Evolutionary conservation across 2,329 filamentous ascomycete species (phyloP).

Genomic region (Exophiala xenobiotica): DNA sequence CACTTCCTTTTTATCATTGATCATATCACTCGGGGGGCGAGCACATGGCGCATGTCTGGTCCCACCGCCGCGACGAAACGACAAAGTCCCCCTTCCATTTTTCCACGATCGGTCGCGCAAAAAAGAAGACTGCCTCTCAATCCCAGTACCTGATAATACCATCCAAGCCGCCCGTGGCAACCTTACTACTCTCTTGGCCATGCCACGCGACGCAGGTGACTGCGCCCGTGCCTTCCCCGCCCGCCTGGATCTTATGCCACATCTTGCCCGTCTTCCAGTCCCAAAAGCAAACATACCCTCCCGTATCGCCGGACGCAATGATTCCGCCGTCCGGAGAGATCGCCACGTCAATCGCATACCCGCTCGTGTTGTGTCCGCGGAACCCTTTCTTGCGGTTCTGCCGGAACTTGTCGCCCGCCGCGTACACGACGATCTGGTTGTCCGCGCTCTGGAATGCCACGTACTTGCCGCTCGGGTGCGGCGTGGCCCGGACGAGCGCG

Average conservation of each 20-base stretch:
- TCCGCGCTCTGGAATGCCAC: conserved; percentile 91
- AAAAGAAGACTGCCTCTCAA: conserved; percentile 47
- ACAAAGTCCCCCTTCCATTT: too few species aligned
- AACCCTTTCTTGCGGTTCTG: conserved; percentile 98
- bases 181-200: conserved; percentile 94
- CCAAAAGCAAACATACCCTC: conserved; percentile 92
- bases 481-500: conserved; percentile 79
- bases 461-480: conserved; percentile 89
- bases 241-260: conserved; percentile 90
- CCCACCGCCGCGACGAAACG: too few species aligned
- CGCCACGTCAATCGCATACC: conserved; percentile 85
- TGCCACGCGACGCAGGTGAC: conserved; percentile 92
- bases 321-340: conserved; percentile 92
- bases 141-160: conserved; percentile 93
- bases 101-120: too few species aligned
- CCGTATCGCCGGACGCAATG: conserved; percentile 80
- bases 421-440: conserved; percentile 96
- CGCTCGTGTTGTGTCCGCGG: conserved; percentile 92
- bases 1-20: too few species aligned
- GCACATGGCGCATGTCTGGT: too few species aligned
- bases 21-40: too few species aligned
- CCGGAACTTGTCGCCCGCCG: conserved; percentile 89
- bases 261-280: conserved; percentile 99
- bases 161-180: conserved; percentile 85
- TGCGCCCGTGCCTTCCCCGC: conserved; percentile 49